Evolutionary conservation across 805 yeast genomes (phyloP).

Genomic region (Starmera caribaea): DNA sequence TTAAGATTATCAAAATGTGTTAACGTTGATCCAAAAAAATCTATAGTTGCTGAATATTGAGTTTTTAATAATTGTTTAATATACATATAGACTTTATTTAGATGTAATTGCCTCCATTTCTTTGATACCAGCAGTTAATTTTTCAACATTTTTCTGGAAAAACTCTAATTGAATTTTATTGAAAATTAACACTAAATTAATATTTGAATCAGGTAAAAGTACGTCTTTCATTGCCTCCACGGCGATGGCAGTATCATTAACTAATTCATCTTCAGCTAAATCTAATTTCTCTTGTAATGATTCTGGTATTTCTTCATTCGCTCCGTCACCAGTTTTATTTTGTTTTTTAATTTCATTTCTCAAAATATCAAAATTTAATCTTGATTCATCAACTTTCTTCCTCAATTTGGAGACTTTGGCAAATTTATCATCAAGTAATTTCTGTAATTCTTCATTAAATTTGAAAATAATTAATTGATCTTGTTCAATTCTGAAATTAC

Average conservation of each 20-base stretch:
- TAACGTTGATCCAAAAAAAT: conserved; percentile 20
- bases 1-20: conserved; percentile 41
- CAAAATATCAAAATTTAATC: conserved; percentile 60
- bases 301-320: too few relatives aligned
- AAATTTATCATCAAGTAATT: conserved; percentile 46
- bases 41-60: background rate
- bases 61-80: too few relatives aligned
- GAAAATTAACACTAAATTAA: conserved; percentile 55
- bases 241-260: conserved; percentile 67
- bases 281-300: conserved; percentile 25
- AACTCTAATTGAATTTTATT: conserved; percentile 62
- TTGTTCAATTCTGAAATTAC: conserved; percentile 59
- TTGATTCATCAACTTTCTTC: conserved; percentile 57
- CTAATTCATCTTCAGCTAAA: conserved; percentile 68
- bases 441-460: conserved; percentile 47
- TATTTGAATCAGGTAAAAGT: conserved; percentile 56
- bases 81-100: too few relatives aligned
- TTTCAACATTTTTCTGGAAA: conserved; percentile 41
- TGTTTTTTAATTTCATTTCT: conserved; percentile 42
- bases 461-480: conserved; percentile 52
- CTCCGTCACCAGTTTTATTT: too few relatives aligned
- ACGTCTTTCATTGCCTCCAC: conserved; percentile 71
- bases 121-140: conserved; percentile 35
- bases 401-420: conserved; percentile 51
- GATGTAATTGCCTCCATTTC: conserved; percentile 28